Conservation (phyloP, 1,139 yeast genomes). For the Kodamaea arcana region DNA sequence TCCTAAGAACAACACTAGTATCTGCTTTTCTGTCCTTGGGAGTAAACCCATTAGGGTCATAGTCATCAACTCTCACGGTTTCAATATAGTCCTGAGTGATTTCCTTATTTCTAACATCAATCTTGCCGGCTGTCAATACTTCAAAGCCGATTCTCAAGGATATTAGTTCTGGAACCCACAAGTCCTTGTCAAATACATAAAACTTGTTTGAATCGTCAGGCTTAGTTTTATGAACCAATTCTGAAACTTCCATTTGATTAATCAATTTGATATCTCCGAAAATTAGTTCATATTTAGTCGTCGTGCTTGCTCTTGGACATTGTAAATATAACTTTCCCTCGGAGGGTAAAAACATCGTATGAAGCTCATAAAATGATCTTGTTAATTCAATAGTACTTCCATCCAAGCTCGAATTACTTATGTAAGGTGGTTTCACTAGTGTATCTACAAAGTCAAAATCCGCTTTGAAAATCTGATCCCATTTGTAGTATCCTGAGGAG, state of each 20-base stretch:
- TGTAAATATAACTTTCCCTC: constrained; percentile 12
- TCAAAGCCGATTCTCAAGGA: constrained; percentile 39
- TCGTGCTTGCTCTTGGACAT: constrained; percentile 26
- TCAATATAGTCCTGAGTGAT: constrained; percentile 25
- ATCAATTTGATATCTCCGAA: constrained; percentile 30
- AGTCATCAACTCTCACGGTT: constrained; percentile 11
- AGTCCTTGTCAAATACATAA: constrained; percentile 18
- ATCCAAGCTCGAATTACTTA: constrained; percentile 18
- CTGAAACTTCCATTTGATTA: constrained; percentile 22
- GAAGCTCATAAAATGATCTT: constrained; percentile 24
- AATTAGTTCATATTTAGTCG: constrained; percentile 25
- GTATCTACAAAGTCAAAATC: constrained; percentile 33
- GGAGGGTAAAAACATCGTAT: constrained; percentile 20
- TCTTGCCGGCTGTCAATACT: constrained; percentile 23
- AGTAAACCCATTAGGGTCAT: constrained; percentile 12
- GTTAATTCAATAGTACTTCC: constrained; percentile 32
- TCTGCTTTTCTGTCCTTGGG: constrained; percentile 9
- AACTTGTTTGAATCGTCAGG: constrained; percentile 3
- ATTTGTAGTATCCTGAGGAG: constrained; percentile 31
- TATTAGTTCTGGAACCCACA: constrained; percentile 33
- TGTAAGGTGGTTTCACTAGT: constrained; percentile 34
- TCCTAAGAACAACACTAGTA: constrained; percentile 19
- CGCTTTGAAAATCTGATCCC: constrained; percentile 37
- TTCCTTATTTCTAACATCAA: constrained; percentile 27
- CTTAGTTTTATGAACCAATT: constrained; percentile 15